Evolutionary conservation across 805 yeast species (phyloP).

Genomic region (Metschnikowia corniflorae): DNA sequence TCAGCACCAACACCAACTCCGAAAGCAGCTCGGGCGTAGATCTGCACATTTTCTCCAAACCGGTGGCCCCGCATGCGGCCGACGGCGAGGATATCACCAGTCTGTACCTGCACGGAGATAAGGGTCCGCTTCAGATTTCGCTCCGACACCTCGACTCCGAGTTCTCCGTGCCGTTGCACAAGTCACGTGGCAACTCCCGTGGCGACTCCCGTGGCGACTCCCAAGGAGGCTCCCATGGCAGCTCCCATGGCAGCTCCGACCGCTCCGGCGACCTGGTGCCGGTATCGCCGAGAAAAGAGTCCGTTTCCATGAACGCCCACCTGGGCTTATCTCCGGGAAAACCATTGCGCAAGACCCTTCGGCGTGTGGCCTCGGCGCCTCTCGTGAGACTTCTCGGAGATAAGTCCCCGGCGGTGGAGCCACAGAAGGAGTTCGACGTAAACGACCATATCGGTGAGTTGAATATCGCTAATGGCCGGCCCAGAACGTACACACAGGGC

Average conservation of each 20-base stretch:
- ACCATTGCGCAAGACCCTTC: constrained; percentile 42
- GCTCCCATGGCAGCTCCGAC: too few species aligned
- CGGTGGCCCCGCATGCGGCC: constrained; percentile 49
- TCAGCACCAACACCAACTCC: too few species aligned
- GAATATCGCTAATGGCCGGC: constrained; percentile 30
- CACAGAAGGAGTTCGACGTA: constrained; percentile 42
- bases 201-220: too few species aligned
- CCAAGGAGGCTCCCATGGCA: too few species aligned
- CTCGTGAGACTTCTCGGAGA: constrained; percentile 42
- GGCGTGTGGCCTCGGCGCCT: constrained; percentile 87
- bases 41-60: too few species aligned
- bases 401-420: constrained; percentile 11
- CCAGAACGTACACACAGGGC: constrained; percentile 40
- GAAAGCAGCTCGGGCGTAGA: too few species aligned
- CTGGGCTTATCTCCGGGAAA: constrained; percentile 11
- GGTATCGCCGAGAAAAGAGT: background rate
- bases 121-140: constrained; percentile 28
- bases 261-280: constrained; percentile 1
- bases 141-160: constrained; percentile 36
- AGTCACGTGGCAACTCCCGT: too few species aligned
- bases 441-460: constrained; percentile 44
- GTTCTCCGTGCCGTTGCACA: constrained; percentile 7
- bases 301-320: background rate
- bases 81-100: constrained; percentile 16
- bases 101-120: constrained; percentile 1